phyloP scores from a whole-genome alignment of 2,329 filamentous ascomycete species.

The Cladosporium sp. region DNA sequence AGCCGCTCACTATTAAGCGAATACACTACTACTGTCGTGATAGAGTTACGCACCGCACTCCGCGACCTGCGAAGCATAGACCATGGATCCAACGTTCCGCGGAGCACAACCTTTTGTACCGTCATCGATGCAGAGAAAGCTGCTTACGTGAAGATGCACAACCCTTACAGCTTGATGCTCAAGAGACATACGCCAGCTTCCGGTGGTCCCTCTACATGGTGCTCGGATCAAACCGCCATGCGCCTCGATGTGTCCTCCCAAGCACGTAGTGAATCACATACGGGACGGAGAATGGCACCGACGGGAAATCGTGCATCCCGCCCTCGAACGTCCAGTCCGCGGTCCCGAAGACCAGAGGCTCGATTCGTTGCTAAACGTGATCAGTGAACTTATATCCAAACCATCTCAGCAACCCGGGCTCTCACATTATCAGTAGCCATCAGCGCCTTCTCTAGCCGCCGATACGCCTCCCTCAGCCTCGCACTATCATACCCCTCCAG shows the following conservation, averaged over 20 bases:
- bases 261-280: slow-evolving; percentile 31
- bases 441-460: slow-evolving; percentile 23
- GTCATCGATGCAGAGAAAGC: too few species aligned
- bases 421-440: slow-evolving; percentile 30
- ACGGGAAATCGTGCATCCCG: slow-evolving; percentile 28
- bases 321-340: slow-evolving; percentile 31
- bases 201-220: slow-evolving; percentile 28
- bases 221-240: slow-evolving; percentile 34
- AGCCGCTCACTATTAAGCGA: too few species aligned
- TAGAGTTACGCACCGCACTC: too few species aligned
- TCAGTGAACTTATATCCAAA: background rate
- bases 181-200: slow-evolving; percentile 18
- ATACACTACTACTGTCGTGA: too few species aligned
- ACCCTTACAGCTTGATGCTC: background rate
- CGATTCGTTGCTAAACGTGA: slow-evolving; percentile 26
- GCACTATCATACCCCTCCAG: slow-evolving; percentile 19
- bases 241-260: slow-evolving; percentile 25
- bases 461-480: slow-evolving; percentile 22
- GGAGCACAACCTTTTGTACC: too few species aligned
- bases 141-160: too few species aligned
- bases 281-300: slow-evolving; percentile 32
- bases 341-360: slow-evolving; percentile 32
- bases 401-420: too few species aligned
- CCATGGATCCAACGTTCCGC: too few species aligned
- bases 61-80: too few species aligned